A percentile compares a stretch with the other conserved stretches of the same genome.
These are phyloP conservation scores for Prunus armeniaca DNA, from an alignment of 306 rosid species.

Conservation along the genomic window DNA sequence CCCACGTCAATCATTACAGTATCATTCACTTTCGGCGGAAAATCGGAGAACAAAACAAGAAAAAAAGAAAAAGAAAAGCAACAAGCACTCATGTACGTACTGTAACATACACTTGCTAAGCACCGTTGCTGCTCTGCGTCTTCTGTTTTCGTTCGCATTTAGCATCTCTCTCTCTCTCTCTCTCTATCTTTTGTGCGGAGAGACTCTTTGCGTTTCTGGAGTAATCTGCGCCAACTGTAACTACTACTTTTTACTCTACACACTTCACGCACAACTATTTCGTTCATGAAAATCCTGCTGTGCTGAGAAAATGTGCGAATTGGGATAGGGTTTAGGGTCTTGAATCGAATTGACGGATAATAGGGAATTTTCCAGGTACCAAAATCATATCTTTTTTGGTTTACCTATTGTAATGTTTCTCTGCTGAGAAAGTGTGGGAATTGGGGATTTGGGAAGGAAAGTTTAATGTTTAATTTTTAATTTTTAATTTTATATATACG, in stretches of 20 bases:
- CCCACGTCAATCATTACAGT: neutral
- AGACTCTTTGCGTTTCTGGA: constrained; percentile 6
- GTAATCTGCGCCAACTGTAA: constrained; percentile 9
- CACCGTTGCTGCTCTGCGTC: neutral
- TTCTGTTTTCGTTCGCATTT: neutral
- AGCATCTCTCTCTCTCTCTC: neutral
- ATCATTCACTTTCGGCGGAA: neutral
- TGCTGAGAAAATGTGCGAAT: too few species aligned
- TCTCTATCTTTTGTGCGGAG: neutral
- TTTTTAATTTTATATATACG: neutral
- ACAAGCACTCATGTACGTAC: too few species aligned
- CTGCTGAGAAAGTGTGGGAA: constrained; percentile 8
- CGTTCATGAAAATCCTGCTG: constrained; percentile 8
- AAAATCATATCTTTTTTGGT: neutral
- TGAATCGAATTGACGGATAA: neutral
- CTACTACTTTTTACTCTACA: neutral
- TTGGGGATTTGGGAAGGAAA: neutral
- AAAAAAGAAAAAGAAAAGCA: neutral
- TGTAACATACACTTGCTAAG: neutral
- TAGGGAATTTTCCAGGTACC: constrained; percentile 6
- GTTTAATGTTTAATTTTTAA: neutral
- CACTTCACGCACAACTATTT: neutral
- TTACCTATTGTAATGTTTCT: constrained; percentile 1
- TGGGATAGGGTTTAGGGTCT: constrained; percentile 23
- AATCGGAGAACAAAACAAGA: neutral